Conservation (phyloP, 1,139 yeast genomes). For the Pneumocystis oryctolagi region DNA sequence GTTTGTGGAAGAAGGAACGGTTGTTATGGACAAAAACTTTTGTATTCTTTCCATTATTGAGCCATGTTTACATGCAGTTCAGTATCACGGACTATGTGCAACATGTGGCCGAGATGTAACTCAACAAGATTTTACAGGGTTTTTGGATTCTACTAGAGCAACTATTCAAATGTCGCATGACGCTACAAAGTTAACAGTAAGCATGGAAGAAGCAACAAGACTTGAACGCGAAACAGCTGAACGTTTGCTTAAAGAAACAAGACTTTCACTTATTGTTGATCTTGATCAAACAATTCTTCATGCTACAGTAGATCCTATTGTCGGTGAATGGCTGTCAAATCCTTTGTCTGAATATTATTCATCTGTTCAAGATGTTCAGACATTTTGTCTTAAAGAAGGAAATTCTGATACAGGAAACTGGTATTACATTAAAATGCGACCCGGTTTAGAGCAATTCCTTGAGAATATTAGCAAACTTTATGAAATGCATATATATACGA, state of each 20-base stretch:
- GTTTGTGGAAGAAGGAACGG: constrained; percentile 44
- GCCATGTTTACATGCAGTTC: constrained; percentile 89
- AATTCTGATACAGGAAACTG: constrained; percentile 39
- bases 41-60: constrained; percentile 48
- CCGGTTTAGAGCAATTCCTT: constrained; percentile 66
- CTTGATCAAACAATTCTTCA: constrained; percentile 95
- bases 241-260: constrained; percentile 45
- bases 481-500: constrained; percentile 90
- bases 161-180: constrained; percentile 85
- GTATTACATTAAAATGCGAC: constrained; percentile 86
- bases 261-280: constrained; percentile 83
- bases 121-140: constrained; percentile 56
- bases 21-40: constrained; percentile 20
- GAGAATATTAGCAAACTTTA: constrained; percentile 46
- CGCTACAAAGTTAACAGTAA: constrained; percentile 64
- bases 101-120: constrained; percentile 59
- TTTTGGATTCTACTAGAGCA: constrained; percentile 58
- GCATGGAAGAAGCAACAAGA: constrained; percentile 72
- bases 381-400: constrained; percentile 47
- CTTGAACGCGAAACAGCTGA: constrained; percentile 57
- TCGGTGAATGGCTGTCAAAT: constrained; percentile 90
- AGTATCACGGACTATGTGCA: constrained; percentile 90
- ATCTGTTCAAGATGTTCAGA: constrained; percentile 65
- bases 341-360: constrained; percentile 71
- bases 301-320: constrained; percentile 95